Percentiles rank a stretch among this genome's conserved stretches.
Evolutionary conservation across 805 yeast species (phyloP).

Genomic region (Aciculoconidium aculeatum): DNA sequence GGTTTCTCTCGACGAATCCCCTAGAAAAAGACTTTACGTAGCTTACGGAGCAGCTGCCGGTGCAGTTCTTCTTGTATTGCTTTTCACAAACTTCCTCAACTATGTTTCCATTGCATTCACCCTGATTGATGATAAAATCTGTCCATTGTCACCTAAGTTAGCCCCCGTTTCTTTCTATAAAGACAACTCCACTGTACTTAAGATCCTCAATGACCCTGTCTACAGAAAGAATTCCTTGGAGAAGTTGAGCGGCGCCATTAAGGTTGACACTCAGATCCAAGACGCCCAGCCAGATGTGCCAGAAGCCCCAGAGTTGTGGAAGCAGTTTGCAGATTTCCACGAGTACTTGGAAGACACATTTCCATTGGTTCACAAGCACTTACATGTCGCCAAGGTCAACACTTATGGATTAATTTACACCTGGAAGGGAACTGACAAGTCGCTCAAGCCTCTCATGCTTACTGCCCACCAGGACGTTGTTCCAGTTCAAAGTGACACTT

Average conservation of each 20-base stretch:
- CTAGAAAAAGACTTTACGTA: too few species aligned
- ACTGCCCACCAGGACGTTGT: slow-evolving; percentile 82
- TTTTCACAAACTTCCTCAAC: slow-evolving; percentile 16
- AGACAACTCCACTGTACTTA: slow-evolving; percentile 27
- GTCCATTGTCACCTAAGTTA: slow-evolving; percentile 20
- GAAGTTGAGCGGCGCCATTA: slow-evolving; percentile 53
- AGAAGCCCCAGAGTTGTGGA: slow-evolving; percentile 48
- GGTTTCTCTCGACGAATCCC: slow-evolving; percentile 2
- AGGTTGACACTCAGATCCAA: slow-evolving; percentile 56
- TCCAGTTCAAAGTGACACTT: slow-evolving; percentile 59
- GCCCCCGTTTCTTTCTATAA: slow-evolving; percentile 22
- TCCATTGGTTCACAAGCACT: slow-evolving; percentile 44
- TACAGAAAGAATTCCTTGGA: slow-evolving; percentile 31
- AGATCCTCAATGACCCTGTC: slow-evolving; percentile 19
- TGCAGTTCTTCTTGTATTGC: slow-evolving; percentile 12
- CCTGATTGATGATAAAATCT: slow-evolving; percentile 13
- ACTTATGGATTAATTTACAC: slow-evolving; percentile 59
- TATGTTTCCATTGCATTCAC: slow-evolving; percentile 13
- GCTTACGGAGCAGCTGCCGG: slow-evolving; percentile 9
- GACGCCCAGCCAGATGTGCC: slow-evolving; percentile 48
- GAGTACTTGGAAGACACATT: slow-evolving; percentile 47
- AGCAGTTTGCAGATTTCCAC: slow-evolving; percentile 39
- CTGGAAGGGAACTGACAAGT: slow-evolving; percentile 48
- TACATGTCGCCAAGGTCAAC: slow-evolving; percentile 52
- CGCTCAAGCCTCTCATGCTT: slow-evolving; percentile 63